Conservation (phyloP, 208 protist genomes). For the Leishmania guyanensis region DNA sequence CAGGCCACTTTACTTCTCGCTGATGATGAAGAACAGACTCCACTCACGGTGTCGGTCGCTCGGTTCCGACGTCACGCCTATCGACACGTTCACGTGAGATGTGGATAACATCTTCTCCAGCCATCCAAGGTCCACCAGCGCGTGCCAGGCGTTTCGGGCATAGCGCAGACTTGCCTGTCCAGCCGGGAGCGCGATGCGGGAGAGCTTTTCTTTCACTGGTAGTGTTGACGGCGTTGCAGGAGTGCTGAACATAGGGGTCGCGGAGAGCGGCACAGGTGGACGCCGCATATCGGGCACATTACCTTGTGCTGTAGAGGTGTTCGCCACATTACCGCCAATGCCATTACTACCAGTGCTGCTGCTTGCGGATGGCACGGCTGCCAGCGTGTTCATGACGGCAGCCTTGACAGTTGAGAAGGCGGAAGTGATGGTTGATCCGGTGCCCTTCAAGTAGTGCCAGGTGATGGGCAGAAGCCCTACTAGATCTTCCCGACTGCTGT, state of each 20-base stretch:
- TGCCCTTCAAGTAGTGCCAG: slow-evolving; percentile 28
- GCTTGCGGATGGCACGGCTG: background rate
- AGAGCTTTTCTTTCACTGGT: background rate
- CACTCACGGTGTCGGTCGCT: slow-evolving; percentile 21
- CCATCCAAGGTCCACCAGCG: slow-evolving; percentile 29
- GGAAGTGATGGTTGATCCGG: slow-evolving; percentile 23
- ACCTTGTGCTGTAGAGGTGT: background rate
- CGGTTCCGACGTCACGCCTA: slow-evolving; percentile 38
- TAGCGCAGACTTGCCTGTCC: slow-evolving; percentile 19
- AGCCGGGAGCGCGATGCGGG: slow-evolving; percentile 4
- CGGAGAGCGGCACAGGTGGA: background rate
- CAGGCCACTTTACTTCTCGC: slow-evolving; percentile 19
- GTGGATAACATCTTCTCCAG: slow-evolving; percentile 34
- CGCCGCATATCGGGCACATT: background rate
- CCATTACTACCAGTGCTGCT: background rate
- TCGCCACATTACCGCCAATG: background rate
- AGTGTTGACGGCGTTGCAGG: slow-evolving; percentile 10
- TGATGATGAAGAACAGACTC: slow-evolving; percentile 48
- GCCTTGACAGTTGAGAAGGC: slow-evolving; percentile 8
- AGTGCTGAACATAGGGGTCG: background rate
- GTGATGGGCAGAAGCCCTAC: slow-evolving; percentile 29
- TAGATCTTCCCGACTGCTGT: slow-evolving; percentile 13
- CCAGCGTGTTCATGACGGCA: slow-evolving; percentile 9
- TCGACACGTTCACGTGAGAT: slow-evolving; percentile 57
- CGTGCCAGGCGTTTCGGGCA: slow-evolving; percentile 13